Conservation (phyloP, 176 grass and related monocot genomes). For the Hordeum vulgare region MorexV3_pseudomolecules_assembly NC_058522.1:486615273-486615772, state of each 20-base stretch:
- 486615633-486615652: background rate
- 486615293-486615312: slow-evolving; percentile 54
- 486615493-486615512: background rate
- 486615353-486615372: slow-evolving; percentile 45
- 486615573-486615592: background rate
- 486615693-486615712: background rate
- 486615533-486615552: background rate
- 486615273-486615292: slow-evolving; percentile 28
- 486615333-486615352: slow-evolving; percentile 62
- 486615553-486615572: background rate
- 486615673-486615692: background rate
- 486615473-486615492: background rate
- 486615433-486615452: background rate
- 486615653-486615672: background rate
- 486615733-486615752: background rate
- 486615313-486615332: slow-evolving; percentile 62
- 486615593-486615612: background rate
- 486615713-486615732: background rate
- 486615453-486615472: background rate
- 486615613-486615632: slow-evolving; percentile 13
- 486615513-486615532: background rate
- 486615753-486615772: background rate
- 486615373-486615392: background rate
- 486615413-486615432: slow-evolving; percentile 1
- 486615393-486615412: background rate